phyloP scores from a whole-genome alignment of 1,139 yeast genomes.

The Kurtzmaniella natalensis region DNA sequence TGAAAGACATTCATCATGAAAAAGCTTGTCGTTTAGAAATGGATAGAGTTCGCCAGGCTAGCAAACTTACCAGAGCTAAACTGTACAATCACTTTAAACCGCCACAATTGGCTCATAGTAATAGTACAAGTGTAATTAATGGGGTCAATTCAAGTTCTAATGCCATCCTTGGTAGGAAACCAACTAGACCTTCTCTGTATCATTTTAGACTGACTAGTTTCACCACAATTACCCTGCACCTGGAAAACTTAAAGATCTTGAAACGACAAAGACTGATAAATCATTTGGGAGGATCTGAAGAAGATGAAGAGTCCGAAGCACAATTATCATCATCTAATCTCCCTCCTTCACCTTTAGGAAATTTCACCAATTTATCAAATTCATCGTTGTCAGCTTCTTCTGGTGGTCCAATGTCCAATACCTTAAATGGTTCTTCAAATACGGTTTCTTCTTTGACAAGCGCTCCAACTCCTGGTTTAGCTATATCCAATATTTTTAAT shows the following conservation, averaged over 20 bases:
- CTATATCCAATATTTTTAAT: not conserved
- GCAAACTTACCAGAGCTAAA: conserved; percentile 43
- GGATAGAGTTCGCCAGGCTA: conserved; percentile 60
- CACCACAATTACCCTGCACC: conserved; percentile 29
- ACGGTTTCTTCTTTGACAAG: conserved; percentile 12
- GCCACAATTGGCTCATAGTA: conserved; percentile 1
- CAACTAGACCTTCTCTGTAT: conserved; percentile 3
- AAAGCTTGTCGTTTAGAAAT: conserved; percentile 68
- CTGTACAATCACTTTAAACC: conserved; percentile 23
- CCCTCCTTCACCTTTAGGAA: no score
- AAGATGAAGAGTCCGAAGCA: conserved; percentile 2
- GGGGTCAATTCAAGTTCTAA: conserved; percentile 5
- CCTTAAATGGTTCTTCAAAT: conserved; percentile 20
- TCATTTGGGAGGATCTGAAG: conserved; percentile 5
- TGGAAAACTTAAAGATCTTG: conserved; percentile 28
- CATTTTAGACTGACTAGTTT: conserved; percentile 25
- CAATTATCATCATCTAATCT: no score
- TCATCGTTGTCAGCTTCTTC: not conserved
- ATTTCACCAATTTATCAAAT: no score
- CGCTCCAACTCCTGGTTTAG: conserved; percentile 1
- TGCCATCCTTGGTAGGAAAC: conserved; percentile 7
- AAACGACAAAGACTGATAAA: conserved; percentile 30
- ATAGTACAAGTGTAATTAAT: not conserved
- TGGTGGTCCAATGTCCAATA: conserved; percentile 15
- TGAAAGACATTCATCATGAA: conserved; percentile 73